A percentile compares a stretch with the other conserved stretches of the same genome.
These are phyloP conservation scores for Boletus rubescentipes DNA, from an alignment of 768 basidiomycete species.

Conservation along the genomic window DNA sequence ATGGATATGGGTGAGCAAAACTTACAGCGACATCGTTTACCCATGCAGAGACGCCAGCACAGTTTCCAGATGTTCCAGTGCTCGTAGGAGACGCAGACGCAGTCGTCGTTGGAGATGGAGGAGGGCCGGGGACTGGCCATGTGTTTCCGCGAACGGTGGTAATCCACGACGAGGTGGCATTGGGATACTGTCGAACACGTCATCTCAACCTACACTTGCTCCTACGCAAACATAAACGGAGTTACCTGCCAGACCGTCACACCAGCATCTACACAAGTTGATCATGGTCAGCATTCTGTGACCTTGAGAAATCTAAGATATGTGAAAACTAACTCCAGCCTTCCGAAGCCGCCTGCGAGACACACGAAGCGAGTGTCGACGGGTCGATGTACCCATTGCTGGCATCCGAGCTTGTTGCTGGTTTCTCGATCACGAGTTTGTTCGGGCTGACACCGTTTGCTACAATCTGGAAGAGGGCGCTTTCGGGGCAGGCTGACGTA, in stretches of 20 bases:
- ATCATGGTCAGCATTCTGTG: slow-evolving; percentile 1
- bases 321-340: slow-evolving; percentile 60
- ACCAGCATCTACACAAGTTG: slow-evolving; percentile 31
- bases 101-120: slow-evolving; percentile 8
- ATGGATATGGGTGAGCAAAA: background rate
- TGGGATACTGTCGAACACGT: slow-evolving; percentile 34
- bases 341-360: slow-evolving; percentile 54
- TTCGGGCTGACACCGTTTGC: slow-evolving; percentile 53
- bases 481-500: slow-evolving; percentile 41
- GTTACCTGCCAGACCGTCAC: slow-evolving; percentile 42
- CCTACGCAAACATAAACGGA: background rate
- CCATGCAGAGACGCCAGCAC: slow-evolving; percentile 46
- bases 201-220: background rate
- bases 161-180: slow-evolving; percentile 40
- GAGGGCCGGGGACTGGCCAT: slow-evolving; percentile 32
- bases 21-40: slow-evolving; percentile 34
- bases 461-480: slow-evolving; percentile 49
- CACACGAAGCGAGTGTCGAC: slow-evolving; percentile 55
- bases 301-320: background rate
- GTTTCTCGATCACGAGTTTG: slow-evolving; percentile 80
- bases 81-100: slow-evolving; percentile 19
- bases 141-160: slow-evolving; percentile 35
- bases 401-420: slow-evolving; percentile 50
- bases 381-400: slow-evolving; percentile 58
- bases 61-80: slow-evolving; percentile 26